Base-by-base conservation (phyloP, 495 filamentous ascomycete genomes). In the Penicillium psychrofluorescens region DNA sequence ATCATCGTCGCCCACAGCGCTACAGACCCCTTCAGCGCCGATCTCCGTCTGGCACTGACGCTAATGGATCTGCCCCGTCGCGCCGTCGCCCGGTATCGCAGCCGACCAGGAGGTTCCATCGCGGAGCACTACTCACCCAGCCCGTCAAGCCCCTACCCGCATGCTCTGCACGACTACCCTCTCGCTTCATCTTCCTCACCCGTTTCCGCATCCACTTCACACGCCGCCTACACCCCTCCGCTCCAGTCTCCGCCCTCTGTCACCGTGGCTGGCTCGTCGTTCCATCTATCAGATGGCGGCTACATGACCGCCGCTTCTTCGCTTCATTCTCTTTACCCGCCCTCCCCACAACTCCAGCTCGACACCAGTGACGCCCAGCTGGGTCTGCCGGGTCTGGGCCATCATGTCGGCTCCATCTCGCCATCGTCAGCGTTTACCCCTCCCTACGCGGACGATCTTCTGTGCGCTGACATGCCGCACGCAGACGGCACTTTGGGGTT, bases 11-110 rank as follows among this genome's bases (percentile, higher is more conserved):
- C 60, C 6, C 49, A 68, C 38, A 68, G 53, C 44, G 50, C 63
- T 0, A 48, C 56, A 7, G 59, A 63, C 35, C 68, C 68, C 8
- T 67, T 59, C 42, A 61, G 65, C 40, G 48, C 60, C 0, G 64
- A 67, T 0, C 33, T 67, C 4, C 62, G 66, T 12, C 56, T 67
- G 3, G 56, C 63, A 4, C 35, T 64, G 12, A 48, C 51, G 1
- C 41, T 71, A 12, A 68, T 72, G 63, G 67, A 71, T 22, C 43
- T 68, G 5, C 70, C 68, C 7, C 66, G 55, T 7, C 58, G 67
- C 35, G 51, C 59, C 10, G 55, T 66, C 7, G 51, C 59, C 16
- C 58, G 56, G 38, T 67, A 74, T 46, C 65, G 63, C 38, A 54
- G 49, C 35, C 56, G 59, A 1, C 66, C 64, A n/a, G 61, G 58